Evolutionary conservation across 2,329 filamentous ascomycete species (phyloP), one percentile per base, ranked within the genome.

Genomic region (Neocatenulostroma microsporum): DNA sequence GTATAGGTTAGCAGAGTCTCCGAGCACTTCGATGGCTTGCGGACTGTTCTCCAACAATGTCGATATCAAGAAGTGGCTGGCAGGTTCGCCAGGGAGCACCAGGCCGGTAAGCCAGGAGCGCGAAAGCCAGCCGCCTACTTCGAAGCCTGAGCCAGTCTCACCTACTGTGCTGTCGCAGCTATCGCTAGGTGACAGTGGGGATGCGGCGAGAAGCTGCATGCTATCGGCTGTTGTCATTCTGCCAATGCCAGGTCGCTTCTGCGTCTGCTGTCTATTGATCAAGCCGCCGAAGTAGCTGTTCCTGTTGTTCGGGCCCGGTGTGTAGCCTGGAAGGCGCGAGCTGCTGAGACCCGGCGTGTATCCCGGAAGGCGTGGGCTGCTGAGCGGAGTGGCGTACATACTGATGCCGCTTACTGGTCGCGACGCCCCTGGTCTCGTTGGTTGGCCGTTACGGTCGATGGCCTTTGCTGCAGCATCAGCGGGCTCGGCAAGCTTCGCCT

Each of bases 11-110:
- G 66, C 69, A 6, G 62, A 60, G 10, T 71, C 62, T 0, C 73
- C 73, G 1, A 76, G 58, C 18, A 55, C 55, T 14, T 57, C 50
- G 6, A 76, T 61, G 1, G 71, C 71, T 3, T 61, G 46, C 10
- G 62, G 58, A 37, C 73, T 69, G 43, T 75, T 76, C 41, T 77
- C 73, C 3, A 77, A 55, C 5, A 76, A 42, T 0, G 71, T 71
- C 2, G 67, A 67, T 21, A 78, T 71, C n/a, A 78, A 58, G 18
- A 76, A 62, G 39, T 76, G 68, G 25, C 63, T 67, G 14, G 72
- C 68, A 3, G 64, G 51, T 46, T 73, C 68, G 3, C 73, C 73
- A 0, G 74, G 73, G 24, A 76, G 51, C 2, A 76, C 61, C 15
- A 76, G 56, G 0, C 72, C 73, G 1, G 70, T 69, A 0, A 76